These are phyloP conservation scores for Glomus cerebriforme DNA, from an alignment of 192 early-diverging fungal species.

Conservation along the genomic window DNA sequence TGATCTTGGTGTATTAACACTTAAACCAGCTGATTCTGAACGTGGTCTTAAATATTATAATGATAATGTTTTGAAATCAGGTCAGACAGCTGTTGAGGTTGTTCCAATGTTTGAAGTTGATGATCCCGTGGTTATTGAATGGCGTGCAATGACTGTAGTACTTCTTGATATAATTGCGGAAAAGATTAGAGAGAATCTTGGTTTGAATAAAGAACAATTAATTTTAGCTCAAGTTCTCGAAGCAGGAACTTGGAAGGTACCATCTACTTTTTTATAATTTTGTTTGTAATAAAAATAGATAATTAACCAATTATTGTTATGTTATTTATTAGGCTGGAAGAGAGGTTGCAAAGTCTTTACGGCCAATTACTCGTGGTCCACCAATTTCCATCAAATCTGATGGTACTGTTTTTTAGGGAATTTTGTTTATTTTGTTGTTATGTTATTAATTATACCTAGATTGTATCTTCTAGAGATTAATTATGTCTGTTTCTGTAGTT, in stretches of 20 bases:
- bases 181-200: constrained; percentile 58
- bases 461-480: too few species aligned
- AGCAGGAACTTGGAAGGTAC: constrained; percentile 89
- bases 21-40: constrained; percentile 53
- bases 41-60: constrained; percentile 61
- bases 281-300: neutral
- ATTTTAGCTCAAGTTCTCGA: constrained; percentile 87
- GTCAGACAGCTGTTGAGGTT: constrained; percentile 36
- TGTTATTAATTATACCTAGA: too few species aligned
- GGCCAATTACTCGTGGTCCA: constrained; percentile 82
- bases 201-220: constrained; percentile 54
- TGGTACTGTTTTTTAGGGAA: constrained; percentile 75
- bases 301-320: neutral
- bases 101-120: constrained; percentile 74
- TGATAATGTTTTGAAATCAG: constrained; percentile 38
- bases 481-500: too few species aligned
- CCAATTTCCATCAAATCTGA: constrained; percentile 89
- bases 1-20: constrained; percentile 76
- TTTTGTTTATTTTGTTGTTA: too few species aligned
- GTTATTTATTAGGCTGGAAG: constrained; percentile 64
- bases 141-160: constrained; percentile 89
- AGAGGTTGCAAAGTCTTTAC: constrained; percentile 77
- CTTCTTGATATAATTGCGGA: constrained; percentile 75
- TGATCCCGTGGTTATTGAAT: constrained; percentile 88
- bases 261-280: neutral